Evolutionary conservation across 2,329 filamentous ascomycete species (phyloP).

Genomic region (Phialophora chinensis): DNA sequence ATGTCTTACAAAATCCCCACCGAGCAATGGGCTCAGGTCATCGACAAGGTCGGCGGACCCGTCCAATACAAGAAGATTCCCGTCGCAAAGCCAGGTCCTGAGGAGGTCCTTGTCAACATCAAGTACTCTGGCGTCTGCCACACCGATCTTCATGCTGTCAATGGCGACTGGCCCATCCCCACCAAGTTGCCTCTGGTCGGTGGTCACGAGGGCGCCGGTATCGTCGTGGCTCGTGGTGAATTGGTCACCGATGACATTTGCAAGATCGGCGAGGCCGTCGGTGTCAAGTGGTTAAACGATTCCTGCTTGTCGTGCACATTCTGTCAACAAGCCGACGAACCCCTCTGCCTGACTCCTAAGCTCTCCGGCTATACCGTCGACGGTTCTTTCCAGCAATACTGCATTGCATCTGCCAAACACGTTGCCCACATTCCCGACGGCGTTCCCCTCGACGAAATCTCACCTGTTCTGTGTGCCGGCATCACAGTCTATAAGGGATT

Average conservation of each 20-base stretch:
- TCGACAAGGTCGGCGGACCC: conserved; percentile 79
- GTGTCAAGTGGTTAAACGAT: conserved; percentile 92
- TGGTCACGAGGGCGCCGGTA: conserved; percentile 73
- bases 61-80: conserved; percentile 67
- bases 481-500: conserved; percentile 91
- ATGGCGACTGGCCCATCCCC: conserved; percentile 87
- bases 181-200: conserved; percentile 85
- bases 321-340: conserved; percentile 81
- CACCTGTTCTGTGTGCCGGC: conserved; percentile 82
- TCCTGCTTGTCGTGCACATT: conserved; percentile 82
- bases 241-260: conserved; percentile 74
- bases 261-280: conserved; percentile 77
- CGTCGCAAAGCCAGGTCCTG: conserved; percentile 78
- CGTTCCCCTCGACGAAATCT: conserved; percentile 74
- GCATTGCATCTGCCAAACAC: conserved; percentile 83
- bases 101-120: conserved; percentile 91
- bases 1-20: conserved; percentile 66
- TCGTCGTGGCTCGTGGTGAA: conserved; percentile 79
- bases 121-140: conserved; percentile 91
- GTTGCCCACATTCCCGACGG: conserved; percentile 81
- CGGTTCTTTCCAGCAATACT: conserved; percentile 90
- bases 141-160: conserved; percentile 81
- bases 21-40: conserved; percentile 89
- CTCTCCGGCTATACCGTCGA: conserved; percentile 93
- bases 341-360: conserved; percentile 74